Base-by-base conservation (phyloP, 257 asterid genomes). In the Ocimum tenuiflorum region DNA sequence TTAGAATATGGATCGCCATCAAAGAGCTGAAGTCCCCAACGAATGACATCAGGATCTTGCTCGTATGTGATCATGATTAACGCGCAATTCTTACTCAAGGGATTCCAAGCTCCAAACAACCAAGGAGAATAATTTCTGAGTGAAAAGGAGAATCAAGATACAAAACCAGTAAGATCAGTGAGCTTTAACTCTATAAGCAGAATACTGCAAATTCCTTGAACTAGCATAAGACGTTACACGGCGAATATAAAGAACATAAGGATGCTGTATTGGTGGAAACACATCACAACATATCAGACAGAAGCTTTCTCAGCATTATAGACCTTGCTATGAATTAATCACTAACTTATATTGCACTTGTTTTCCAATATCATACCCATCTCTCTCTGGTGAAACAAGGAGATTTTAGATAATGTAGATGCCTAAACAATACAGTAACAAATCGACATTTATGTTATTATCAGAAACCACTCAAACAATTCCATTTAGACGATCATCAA, bases 21-120 rank as follows among this genome's bases (percentile, higher is more conserved):
- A 43, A 91, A 91, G 66, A 91, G 86, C 82, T 83, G 91, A 76
- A 85, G 96, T 39, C 98, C 98, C 98, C 98, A 91, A 60, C 87
- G 88, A 65, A 91, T 82, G 63, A 91, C 94, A 73, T 91, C 97
- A 4, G 94, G 90, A 83, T 88, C 96, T 83, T 88, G 96, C 70
- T 91, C 98, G 36, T 85, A 81, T 3, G 94, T 79, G 58, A 85
- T 79, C 98, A 91, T 91, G 51, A 63, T 74, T 52, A 54, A 29
- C 46, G n/a, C 29, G 7, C 31, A 61, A 22, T 35, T 53, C 47
- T 63, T 35, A 65, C 24, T 70, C 58, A 59, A 53, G 24, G 60
- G 50, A 60, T 47, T 43, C 31, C 73, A 35, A 60, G 69, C 36
- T 58, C 71, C 63, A 50, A 59, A 51, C 14, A 6, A 47, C 60